Conservation (phyloP, 768 basidiomycete species). For the Hygrocybe punicea region DNA sequence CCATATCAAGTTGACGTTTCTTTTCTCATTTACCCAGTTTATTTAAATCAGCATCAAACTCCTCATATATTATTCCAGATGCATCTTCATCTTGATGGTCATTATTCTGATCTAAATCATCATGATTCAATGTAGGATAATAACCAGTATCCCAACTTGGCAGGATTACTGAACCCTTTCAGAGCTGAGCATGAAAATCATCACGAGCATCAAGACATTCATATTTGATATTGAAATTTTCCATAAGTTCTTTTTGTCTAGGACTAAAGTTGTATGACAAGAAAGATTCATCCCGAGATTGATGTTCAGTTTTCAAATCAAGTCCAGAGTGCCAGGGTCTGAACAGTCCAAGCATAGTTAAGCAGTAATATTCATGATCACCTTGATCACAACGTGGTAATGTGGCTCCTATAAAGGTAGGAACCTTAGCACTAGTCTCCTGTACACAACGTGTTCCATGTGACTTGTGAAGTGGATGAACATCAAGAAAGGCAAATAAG, state of each 20-base stretch:
- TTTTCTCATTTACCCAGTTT: background rate
- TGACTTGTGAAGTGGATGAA: slow-evolving; percentile 3
- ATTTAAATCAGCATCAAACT: background rate
- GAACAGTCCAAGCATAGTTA: slow-evolving; percentile 31
- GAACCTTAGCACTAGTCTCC: slow-evolving; percentile 11
- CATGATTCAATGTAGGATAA: too few species aligned
- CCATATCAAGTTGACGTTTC: background rate
- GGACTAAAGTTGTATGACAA: slow-evolving; percentile 12
- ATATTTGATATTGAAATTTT: slow-evolving; percentile 32
- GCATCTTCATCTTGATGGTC: too few species aligned
- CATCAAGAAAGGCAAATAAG: slow-evolving; percentile 16
- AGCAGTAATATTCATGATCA: slow-evolving; percentile 30
- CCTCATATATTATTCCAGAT: background rate
- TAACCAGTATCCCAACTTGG: too few species aligned
- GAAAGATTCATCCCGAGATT: slow-evolving; percentile 29
- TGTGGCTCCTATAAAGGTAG: slow-evolving; percentile 30
- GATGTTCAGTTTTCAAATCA: slow-evolving; percentile 18
- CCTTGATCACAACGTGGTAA: slow-evolving; percentile 32
- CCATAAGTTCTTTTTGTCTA: slow-evolving; percentile 19
- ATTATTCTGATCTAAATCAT: too few species aligned
- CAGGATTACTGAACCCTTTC: too few species aligned
- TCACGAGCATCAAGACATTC: slow-evolving; percentile 34
- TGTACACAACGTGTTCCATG: background rate
- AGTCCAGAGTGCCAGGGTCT: slow-evolving; percentile 29
- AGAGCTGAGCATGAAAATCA: background rate